Conservation (phyloP, 495 filamentous ascomycete species). For the Wilcoxina mikolae region DNA sequence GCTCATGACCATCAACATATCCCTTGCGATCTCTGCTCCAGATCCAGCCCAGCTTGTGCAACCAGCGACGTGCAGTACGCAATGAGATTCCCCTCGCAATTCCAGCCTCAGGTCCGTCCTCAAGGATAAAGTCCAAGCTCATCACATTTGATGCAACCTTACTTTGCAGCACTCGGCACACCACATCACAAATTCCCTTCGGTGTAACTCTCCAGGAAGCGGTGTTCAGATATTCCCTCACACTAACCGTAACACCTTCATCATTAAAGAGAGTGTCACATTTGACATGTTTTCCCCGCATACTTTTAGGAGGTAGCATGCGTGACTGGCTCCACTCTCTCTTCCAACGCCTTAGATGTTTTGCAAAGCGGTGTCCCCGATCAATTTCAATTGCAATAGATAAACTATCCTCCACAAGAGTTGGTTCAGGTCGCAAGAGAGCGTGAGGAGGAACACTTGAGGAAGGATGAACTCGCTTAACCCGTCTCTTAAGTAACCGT, state of each 20-base stretch:
- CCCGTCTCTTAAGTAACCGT: no score
- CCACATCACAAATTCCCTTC: neutral
- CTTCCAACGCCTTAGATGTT: neutral
- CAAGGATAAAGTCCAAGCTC: neutral
- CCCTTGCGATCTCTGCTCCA: neutral
- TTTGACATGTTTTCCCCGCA: neutral
- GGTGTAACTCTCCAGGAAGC: neutral
- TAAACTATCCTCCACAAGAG: neutral
- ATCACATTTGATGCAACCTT: neutral
- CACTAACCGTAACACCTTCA: neutral
- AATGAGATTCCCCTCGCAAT: neutral
- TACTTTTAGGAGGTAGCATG: neutral
- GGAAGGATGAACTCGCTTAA: no score
- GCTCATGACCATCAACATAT: conserved; percentile 6
- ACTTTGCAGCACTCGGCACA: neutral
- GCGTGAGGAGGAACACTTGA: no score
- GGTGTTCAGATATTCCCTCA: neutral
- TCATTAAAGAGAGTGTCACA: neutral
- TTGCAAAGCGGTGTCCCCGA: neutral
- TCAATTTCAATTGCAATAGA: neutral
- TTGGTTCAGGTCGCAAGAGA: no score
- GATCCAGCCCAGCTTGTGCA: neutral
- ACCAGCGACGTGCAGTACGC: neutral
- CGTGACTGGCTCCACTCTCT: neutral
- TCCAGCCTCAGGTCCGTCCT: neutral